Base-by-base conservation (phyloP, 148 eudicot genomes). In the Rhododendron simsii region DNA sequence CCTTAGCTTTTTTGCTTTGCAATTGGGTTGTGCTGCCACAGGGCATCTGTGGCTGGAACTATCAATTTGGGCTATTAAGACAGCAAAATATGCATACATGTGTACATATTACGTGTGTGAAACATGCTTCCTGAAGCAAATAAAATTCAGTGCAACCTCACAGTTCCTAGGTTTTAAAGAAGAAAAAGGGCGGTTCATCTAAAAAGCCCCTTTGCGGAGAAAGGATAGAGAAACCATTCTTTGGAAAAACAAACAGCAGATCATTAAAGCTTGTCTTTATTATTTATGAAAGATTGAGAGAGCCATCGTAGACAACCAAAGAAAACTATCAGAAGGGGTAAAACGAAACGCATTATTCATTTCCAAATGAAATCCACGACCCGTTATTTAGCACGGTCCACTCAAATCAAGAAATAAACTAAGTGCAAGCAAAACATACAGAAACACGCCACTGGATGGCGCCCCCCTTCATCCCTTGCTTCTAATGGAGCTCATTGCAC, bases 381-480 rank as follows among this genome's bases (percentile, higher is more conserved):
- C 76, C 79, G 26, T 76, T 65, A 81, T 87, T 33, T 14, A 35
- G 39, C 86, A 84, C 82, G 51, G 45, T n/a, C n/a, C n/a, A 47
- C 76, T 85, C 86, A 83, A 28, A 35, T n/a, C 45, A 26, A 50
- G 7, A 81, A 61, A 83, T 80, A 53, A 16, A 14, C 90, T 84
- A 97, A 82, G 98, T 51, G 81, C 82, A 92, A 89, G 94, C 92
- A 82, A 90, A n/a, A n/a, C n/a, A n/a, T n/a, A n/a, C n/a, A 95
- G 81, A 87, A 35, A 97, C 90, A 39, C 99, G 98, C 86, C 90
- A 82, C 87, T 87, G 88, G 82, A 97, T 97, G 37, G 88, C 90
- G 86, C 93, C 86, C 92, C 99, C 99, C 81, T 93, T 95, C 99
- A 97, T 97, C 81, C 98, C 98, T 89, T 95, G 98, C 89, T 95